Base-by-base conservation (phyloP, 805 yeast species). In the Wickerhamiella vanderwaltii region DNA sequence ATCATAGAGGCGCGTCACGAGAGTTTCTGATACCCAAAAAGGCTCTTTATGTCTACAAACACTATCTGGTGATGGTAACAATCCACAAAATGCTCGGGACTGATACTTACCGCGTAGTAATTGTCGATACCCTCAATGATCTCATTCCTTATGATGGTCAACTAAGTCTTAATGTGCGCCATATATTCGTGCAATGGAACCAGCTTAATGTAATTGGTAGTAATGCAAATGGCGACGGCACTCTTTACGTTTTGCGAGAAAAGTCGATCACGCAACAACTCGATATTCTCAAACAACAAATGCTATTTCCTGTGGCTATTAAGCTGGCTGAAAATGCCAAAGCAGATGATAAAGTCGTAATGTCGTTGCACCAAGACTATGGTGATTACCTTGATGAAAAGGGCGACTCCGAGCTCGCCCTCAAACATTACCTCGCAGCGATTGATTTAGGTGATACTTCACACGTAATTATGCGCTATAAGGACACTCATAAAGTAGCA, bases 391-490 rank as follows among this genome's bases (percentile, higher is more conserved):
- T 84, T 1, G 87, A 78, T 52, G 69, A 69, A 1, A 76, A 72
- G 48, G 80, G 73, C 28, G 79, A 79, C 35, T 71, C 63, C 31
- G 73, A 72, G 3, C 84, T 73, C 6, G 82, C 97, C 0, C 73
- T 85, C 48, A 67, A 70, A n/a, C 79, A 81, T 48, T 91, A 78
- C 52, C 69, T 80, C n/a, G 69, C 65, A 18, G 71, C 77, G 3
- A 54, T 75, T n/a, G 63, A 61, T 22, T 48, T 69, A 2, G 75
- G 76, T 0, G 74, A 75, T 40, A 72, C 86, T 2, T 81, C 88
- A 56, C 82, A 77, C 45, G 74, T 86, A 3, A 82, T 88, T 15
- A 72, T 83, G 32, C 78, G 79, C 51, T 84, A 79, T 57, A 77
- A 80, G 48, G 93, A 79, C 46, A 78, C 85, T 16, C 75, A 82